Evolutionary conservation across 2,329 filamentous ascomycete genomes (phyloP).

Genomic region (Cercospora janseana): DNA sequence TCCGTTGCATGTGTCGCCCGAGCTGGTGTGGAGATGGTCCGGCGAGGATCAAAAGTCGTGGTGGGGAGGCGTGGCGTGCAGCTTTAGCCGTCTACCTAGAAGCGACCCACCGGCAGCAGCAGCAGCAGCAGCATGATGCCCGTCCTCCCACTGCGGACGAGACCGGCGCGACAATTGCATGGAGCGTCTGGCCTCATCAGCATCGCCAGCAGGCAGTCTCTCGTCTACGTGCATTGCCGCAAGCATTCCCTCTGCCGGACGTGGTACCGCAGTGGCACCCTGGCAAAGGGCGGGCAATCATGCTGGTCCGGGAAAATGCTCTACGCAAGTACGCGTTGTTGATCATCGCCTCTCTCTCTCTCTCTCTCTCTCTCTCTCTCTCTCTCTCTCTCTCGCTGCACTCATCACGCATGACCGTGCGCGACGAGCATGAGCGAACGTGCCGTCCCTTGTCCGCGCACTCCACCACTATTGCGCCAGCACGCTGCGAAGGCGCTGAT

Average conservation of each 20-base stretch:
- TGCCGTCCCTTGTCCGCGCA: neutral
- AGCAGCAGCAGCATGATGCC: too few species aligned
- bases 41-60: constrained; percentile 11
- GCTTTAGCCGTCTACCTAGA: too few species aligned
- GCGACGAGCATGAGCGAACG: constrained; percentile 2
- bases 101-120: neutral
- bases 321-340: neutral
- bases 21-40: neutral
- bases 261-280: neutral
- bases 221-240: constrained; percentile 17
- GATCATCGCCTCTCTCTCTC: too few species aligned
- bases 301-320: neutral
- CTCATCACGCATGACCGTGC: too few species aligned
- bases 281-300: neutral
- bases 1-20: too few species aligned
- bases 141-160: too few species aligned
- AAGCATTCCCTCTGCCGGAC: constrained; percentile 12
- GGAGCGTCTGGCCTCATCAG: neutral
- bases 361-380: too few species aligned
- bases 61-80: too few species aligned
- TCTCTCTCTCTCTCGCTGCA: too few species aligned
- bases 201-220: neutral
- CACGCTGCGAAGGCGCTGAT: constrained; percentile 13
- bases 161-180: too few species aligned
- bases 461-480: constrained; percentile 15